Evolutionary conservation across 345 rosid species (phyloP).

Genomic region (Carallia pectinifolia): DNA sequence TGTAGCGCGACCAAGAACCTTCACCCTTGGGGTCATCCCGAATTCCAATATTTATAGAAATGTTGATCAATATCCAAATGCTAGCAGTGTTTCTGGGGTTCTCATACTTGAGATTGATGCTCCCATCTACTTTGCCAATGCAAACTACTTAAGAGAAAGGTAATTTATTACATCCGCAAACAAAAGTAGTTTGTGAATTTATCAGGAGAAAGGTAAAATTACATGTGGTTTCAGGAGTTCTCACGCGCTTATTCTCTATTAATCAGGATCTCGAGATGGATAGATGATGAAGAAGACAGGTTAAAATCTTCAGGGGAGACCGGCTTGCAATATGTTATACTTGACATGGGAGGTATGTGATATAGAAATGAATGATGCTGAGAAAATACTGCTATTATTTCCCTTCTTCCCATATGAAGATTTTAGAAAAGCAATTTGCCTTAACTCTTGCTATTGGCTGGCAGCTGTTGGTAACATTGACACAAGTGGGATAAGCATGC

Average conservation of each 20-base stretch:
- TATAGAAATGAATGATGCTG: background rate
- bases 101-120: constrained; percentile 77
- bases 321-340: constrained; percentile 61
- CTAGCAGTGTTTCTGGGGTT: constrained; percentile 50
- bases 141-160: constrained; percentile 88
- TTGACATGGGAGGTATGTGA: constrained; percentile 61
- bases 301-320: constrained; percentile 48
- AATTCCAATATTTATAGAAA: constrained; percentile 58
- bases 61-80: constrained; percentile 64
- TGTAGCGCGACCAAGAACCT: constrained; percentile 74
- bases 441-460: background rate
- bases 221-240: background rate
- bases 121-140: constrained; percentile 82
- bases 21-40: constrained; percentile 61
- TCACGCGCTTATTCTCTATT: background rate
- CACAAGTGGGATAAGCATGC: constrained; percentile 95
- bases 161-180: constrained; percentile 5
- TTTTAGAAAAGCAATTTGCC: background rate
- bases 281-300: constrained; percentile 76
- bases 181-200: background rate
- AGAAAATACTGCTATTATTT: background rate
- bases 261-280: constrained; percentile 71
- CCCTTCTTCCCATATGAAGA: background rate
- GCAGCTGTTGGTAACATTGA: constrained; percentile 90
- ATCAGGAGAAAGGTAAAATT: background rate